Conservation (phyloP, 1,139 yeast species). For the Yamadazyma membranifaciens region DNA sequence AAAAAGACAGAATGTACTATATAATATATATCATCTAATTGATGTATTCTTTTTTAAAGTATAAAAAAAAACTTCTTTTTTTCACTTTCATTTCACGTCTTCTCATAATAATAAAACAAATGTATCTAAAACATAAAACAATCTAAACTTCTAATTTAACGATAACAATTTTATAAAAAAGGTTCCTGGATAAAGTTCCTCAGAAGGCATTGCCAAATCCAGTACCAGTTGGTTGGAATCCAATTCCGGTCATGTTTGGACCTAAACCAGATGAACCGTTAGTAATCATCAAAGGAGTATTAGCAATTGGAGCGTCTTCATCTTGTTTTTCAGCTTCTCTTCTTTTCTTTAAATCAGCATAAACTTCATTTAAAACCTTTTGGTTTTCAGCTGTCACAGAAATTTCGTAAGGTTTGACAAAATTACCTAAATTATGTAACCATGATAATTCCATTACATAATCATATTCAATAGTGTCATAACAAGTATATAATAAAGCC, state of each 20-base stretch:
- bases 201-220: constrained; percentile 61
- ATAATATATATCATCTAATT: neutral
- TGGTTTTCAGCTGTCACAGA: constrained; percentile 79
- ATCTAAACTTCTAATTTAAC: neutral
- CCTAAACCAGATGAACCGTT: constrained; percentile 44
- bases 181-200: neutral
- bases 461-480: constrained; percentile 76
- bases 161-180: neutral
- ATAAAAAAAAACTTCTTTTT: too few species aligned
- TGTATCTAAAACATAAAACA: neutral
- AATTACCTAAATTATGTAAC: constrained; percentile 77
- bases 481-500: constrained; percentile 85
- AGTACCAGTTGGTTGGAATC: constrained; percentile 65
- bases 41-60: neutral
- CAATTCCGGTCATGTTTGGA: constrained; percentile 34
- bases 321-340: constrained; percentile 58
- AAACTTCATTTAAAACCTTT: constrained; percentile 60
- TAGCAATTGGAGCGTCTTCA: constrained; percentile 43
- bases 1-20: neutral
- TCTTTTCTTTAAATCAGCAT: constrained; percentile 69
- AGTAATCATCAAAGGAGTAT: constrained; percentile 66
- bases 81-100: neutral
- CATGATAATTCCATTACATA: constrained; percentile 87
- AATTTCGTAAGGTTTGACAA: constrained; percentile 89
- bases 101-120: neutral